Conservation (phyloP, 148 eudicot genomes). For the Beta vulgaris region DNA sequence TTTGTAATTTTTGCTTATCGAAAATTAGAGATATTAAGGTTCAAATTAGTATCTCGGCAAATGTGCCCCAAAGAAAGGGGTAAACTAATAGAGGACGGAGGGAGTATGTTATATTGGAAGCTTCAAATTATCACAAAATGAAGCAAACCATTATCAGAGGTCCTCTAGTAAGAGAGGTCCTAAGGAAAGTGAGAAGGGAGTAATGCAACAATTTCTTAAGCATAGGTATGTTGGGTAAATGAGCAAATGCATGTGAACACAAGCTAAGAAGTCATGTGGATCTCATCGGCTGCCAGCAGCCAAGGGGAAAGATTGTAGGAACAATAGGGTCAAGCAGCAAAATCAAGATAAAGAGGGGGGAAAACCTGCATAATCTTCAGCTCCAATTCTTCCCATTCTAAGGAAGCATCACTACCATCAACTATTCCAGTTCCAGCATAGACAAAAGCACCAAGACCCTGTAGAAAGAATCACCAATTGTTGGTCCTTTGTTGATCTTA, state of each 20-base stretch:
- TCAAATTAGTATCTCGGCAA: no score
- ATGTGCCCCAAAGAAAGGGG: no score
- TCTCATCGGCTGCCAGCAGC: slow-evolving; percentile 1
- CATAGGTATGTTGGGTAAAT: not conserved
- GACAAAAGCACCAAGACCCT: slow-evolving; percentile 77
- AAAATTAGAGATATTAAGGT: no score
- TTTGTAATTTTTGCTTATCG: no score
- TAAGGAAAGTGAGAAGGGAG: not conserved
- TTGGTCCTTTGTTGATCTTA: not conserved
- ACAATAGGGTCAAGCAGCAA: not conserved
- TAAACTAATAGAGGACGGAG: no score
- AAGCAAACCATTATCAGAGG: not conserved
- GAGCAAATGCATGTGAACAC: not conserved
- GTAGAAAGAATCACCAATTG: slow-evolving; percentile 13
- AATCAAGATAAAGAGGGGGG: slow-evolving; percentile 4
- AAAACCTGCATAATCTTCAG: slow-evolving; percentile 91
- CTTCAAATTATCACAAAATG: not conserved
- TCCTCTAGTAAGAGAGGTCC: not conserved
- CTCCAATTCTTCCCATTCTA: slow-evolving; percentile 96
- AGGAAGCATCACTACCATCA: slow-evolving; percentile 75
- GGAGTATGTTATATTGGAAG: slow-evolving; percentile 4
- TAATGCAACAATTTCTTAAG: not conserved
- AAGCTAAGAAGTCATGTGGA: not conserved
- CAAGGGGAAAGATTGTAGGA: not conserved
- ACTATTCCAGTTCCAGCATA: slow-evolving; percentile 99